phyloP scores from a whole-genome alignment of 306 rosid species.

The Medicago lupulina region DNA sequence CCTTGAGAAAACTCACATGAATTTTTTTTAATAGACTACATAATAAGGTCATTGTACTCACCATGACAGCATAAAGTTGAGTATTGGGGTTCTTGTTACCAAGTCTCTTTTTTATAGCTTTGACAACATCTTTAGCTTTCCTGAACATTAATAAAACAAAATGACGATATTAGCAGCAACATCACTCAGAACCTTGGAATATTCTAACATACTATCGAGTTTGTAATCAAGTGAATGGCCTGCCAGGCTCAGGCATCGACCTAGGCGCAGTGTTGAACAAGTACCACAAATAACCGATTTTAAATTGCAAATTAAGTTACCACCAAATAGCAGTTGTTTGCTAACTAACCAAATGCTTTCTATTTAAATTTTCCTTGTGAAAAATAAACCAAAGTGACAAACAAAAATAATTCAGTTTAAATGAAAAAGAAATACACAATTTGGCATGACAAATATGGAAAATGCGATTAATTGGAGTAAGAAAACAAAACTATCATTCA shows the following conservation, averaged over 20 bases:
- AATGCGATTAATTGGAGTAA: constrained; percentile 8
- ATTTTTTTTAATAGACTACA: not conserved
- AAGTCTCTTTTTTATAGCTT: constrained; percentile 83
- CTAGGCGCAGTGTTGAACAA: constrained; percentile 3
- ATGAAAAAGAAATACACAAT: not conserved
- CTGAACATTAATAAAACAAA: constrained; percentile 51
- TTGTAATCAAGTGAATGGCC: constrained; percentile 20
- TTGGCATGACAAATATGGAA: constrained; percentile 28
- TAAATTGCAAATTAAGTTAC: constrained; percentile 26
- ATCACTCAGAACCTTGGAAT: not conserved
- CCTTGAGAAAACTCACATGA: constrained; percentile 7
- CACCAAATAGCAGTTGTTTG: constrained; percentile 17
- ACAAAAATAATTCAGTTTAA: not conserved
- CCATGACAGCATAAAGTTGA: constrained; percentile 84
- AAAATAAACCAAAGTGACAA: constrained; percentile 24
- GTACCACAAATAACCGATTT: not conserved
- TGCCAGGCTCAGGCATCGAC: constrained; percentile 19
- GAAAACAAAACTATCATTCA: not conserved
- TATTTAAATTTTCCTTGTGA: not conserved
- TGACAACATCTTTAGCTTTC: constrained; percentile 76
- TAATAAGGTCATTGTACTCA: constrained; percentile 49
- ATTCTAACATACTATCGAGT: constrained; percentile 23
- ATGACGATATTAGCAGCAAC: constrained; percentile 17
- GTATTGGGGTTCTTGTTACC: constrained; percentile 72
- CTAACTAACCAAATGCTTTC: constrained; percentile 16